These are phyloP conservation scores for Elaeis oleifera DNA, from an alignment of 202 grass and related monocot genomes.

Conservation along the genomic window DNA sequence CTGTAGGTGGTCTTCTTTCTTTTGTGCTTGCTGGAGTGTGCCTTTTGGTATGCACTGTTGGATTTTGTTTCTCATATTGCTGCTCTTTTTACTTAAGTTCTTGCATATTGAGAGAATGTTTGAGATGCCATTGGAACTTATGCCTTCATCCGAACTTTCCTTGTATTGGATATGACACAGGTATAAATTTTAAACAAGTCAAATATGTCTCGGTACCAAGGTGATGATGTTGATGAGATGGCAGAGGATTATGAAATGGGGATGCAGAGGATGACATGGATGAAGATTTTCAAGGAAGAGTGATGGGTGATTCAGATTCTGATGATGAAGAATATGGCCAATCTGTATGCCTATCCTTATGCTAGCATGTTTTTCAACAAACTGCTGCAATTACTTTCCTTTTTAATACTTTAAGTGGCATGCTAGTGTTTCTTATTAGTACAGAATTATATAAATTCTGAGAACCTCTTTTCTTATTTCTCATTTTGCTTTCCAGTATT, in stretches of 20 bases:
- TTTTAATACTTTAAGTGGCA: background rate
- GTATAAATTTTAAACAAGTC: background rate
- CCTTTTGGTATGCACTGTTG: too few relatives aligned
- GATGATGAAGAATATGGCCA: slow-evolving; percentile 26
- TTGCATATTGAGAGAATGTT: too few relatives aligned
- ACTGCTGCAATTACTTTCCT: background rate
- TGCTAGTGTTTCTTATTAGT: too few relatives aligned
- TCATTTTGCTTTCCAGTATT: background rate
- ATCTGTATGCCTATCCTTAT: slow-evolving; percentile 11
- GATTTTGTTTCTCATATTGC: too few relatives aligned
- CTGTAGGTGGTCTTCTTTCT: too few relatives aligned
- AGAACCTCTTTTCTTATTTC: background rate
- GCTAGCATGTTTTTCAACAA: too few relatives aligned
- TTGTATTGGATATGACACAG: background rate
- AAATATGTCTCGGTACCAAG: slow-evolving; percentile 19
- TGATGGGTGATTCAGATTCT: slow-evolving; percentile 28
- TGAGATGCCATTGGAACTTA: too few relatives aligned
- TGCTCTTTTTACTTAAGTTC: too few relatives aligned
- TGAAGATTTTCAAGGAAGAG: slow-evolving; percentile 29
- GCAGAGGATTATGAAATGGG: slow-evolving; percentile 31
- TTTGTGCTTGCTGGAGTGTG: too few relatives aligned
- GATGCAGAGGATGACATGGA: slow-evolving; percentile 35
- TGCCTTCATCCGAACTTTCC: background rate
- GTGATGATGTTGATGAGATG: slow-evolving; percentile 32
- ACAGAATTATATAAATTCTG: background rate